Evolutionary conservation across 2,329 filamentous ascomycete species (phyloP), one percentile per base, ranked within the genome.

Genomic region (Aureobasidium melanogenum): DNA sequence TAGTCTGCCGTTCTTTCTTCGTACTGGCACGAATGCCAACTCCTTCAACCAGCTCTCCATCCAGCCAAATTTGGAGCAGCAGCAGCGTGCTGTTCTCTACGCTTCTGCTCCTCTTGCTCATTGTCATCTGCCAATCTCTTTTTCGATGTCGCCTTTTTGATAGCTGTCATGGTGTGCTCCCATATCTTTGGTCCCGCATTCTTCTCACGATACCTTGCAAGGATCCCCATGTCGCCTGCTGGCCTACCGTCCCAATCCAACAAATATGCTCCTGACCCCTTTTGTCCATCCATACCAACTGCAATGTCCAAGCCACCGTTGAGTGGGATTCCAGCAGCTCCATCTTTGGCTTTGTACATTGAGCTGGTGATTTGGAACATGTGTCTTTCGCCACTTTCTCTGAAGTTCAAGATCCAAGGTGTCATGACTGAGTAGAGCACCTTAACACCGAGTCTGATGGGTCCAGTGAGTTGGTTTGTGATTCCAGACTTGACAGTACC

Each of bases 401-500:
- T 66, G 5, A 69, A 70, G 46, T 74, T 70, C 19, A 75, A 64
- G 57, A 74, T 71, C 72, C 73, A 73, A 26, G 73, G 69, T 24
- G 70, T 70, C 67, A 70, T 72, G 47, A 74, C 69, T 17, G 71
- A 69, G 63, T 72, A 74, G 58, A 73, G 62, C 19, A 73, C 65
- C 28, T 69, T 73, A 38, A 71, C 68, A 5, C 70, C 70, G 38
- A 73, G 65, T 38, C 67, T 69, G 52, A 69, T 67, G 1, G 71
- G 64, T 4, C 72, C 72, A 5, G 66, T 69, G 2, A 74, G 69
- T 41, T 71, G 71, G 58, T 76, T 74, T 14, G 70, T 69, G 46
- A 79, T 70, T 1, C 74, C 75, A 0, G 77, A 80, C 56, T 77
- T 75, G 41, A 83, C 79, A 17, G 74, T 69, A 3, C 78, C 76